Conservation (phyloP, 129 eudicot species). For the Heracleum sosnowskyi region DNA sequence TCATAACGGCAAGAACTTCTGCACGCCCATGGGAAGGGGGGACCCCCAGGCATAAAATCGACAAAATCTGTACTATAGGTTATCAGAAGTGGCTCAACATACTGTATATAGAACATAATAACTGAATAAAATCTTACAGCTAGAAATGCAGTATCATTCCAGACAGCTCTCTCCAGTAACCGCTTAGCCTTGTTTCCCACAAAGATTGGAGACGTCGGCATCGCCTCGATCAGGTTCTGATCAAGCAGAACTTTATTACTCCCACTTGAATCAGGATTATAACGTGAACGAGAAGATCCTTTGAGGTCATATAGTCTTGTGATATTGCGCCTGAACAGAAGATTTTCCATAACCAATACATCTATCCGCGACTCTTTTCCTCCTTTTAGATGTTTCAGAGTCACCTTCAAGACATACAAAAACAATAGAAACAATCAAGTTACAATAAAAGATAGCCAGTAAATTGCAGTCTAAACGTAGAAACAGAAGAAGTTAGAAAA, state of each 20-base stretch:
- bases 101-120: background rate
- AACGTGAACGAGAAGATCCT: constrained; percentile 54
- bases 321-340: constrained; percentile 37
- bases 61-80: background rate
- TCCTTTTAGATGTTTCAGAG: constrained; percentile 44
- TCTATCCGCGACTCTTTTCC: constrained; percentile 53
- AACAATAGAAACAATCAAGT: background rate
- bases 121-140: constrained; percentile 38
- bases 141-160: constrained; percentile 60
- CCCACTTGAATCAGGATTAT: constrained; percentile 51
- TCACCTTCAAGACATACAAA: constrained; percentile 26
- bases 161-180: constrained; percentile 48
- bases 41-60: background rate
- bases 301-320: constrained; percentile 50
- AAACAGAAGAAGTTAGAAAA: background rate
- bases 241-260: constrained; percentile 51
- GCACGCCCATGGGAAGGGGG: background rate
- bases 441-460: background rate
- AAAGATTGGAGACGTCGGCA: constrained; percentile 63
- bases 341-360: constrained; percentile 60
- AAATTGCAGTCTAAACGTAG: background rate
- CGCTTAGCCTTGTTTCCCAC: constrained; percentile 50
- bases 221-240: constrained; percentile 50
- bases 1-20: background rate
- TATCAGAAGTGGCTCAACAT: background rate